These are phyloP conservation scores for Zygoascus bituminiphila DNA, from an alignment of 805 yeast species.

Conservation along the genomic window DNA sequence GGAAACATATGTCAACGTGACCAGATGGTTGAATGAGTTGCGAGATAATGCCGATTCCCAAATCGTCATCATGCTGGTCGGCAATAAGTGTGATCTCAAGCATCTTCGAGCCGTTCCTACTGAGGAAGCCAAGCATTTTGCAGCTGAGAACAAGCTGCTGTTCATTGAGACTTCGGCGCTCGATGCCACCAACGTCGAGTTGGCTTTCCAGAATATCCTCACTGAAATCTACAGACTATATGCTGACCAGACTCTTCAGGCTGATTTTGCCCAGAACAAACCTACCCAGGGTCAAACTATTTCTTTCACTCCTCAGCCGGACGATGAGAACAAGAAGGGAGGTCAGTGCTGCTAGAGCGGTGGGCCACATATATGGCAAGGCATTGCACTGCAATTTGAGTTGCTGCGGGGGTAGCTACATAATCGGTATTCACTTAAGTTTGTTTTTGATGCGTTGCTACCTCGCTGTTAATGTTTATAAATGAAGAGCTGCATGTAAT, in stretches of 20 bases:
- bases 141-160: conserved; percentile 79
- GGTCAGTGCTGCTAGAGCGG: conserved; percentile 18
- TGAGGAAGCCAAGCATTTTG: conserved; percentile 92
- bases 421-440: no score
- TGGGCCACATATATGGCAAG: background rate
- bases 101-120: conserved; percentile 96
- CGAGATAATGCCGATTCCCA: conserved; percentile 96
- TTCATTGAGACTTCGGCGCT: conserved; percentile 92
- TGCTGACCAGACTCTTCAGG: conserved; percentile 87
- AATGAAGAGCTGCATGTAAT: no score
- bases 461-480: no score
- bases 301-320: conserved; percentile 87
- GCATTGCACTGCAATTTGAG: no score
- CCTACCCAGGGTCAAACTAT: conserved; percentile 87
- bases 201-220: conserved; percentile 86
- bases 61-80: conserved; percentile 92
- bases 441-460: no score
- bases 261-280: conserved; percentile 51
- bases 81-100: conserved; percentile 91
- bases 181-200: conserved; percentile 89
- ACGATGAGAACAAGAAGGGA: conserved; percentile 47
- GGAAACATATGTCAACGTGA: conserved; percentile 81
- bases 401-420: no score
- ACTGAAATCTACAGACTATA: conserved; percentile 93
- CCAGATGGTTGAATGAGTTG: conserved; percentile 88